Base-by-base conservation (phyloP, 2,329 filamentous ascomycete genomes). In the Colletotrichum musicola region DNA sequence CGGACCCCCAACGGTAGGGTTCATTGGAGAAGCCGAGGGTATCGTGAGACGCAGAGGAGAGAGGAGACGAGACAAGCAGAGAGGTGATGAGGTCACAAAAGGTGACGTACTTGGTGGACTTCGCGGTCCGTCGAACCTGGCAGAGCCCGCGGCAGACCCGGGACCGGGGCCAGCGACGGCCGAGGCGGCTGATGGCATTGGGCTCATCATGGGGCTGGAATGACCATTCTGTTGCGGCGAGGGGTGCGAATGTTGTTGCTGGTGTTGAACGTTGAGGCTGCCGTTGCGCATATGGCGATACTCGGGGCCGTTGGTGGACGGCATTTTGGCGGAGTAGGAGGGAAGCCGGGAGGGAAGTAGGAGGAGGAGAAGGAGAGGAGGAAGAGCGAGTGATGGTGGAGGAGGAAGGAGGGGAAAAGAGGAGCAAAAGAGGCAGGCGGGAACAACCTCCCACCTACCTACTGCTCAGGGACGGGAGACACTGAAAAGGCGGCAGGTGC, bases 51-150 rank as follows among this genome's bases (percentile, higher is more conserved):
- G 40, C 40, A 42, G 46, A 22, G 16, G 10, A 16, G 25, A 46
- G 25, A 25, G 25, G 55, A 49, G 27, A 10, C 27, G 9, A 30
- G 27, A 10, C 27, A 30, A 10, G 27, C 27, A 18, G 30, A 22
- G 12, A 27, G 22, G 4, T 47, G 25, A 40, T 1, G 27, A 30
- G 27, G 27, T 10, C 7, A 35, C 7, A 16, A 42, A 64, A n/a
- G 71, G 50, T 40, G 54, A 86, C 85, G 77, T 83, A 88, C 88
- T 90, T 30, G 89, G 88, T 72, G 89, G 89, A 78, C 88, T 90
- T 74, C 88, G 81, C 54, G 89, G 87, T 71, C 87, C 87, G 66
- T 89, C 88, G 75, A 89, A 89, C 73, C 86, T 78, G 72, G 77
- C 20, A 51, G 49, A 22, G 51, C 22, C 50, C 22, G 58, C 47